Conservation (phyloP, 352 stramenopile genomes). For the Globisporangium nodosum region DNA sequence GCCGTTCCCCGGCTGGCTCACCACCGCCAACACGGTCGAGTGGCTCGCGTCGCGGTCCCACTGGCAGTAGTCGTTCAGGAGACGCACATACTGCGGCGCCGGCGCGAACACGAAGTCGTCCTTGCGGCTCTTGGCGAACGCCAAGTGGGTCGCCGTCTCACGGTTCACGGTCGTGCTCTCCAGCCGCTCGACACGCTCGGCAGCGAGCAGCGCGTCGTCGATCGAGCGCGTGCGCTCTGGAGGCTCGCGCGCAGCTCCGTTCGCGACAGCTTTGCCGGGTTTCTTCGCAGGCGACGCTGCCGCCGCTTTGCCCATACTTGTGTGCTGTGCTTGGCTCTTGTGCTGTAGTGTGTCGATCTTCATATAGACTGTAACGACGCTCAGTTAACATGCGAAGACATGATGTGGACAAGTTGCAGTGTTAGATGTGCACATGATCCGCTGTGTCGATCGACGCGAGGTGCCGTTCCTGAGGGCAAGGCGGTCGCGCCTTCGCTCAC, state of each 20-base stretch:
- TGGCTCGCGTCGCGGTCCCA: constrained; percentile 20
- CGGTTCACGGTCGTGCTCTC: constrained; percentile 70
- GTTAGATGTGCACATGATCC: not conserved
- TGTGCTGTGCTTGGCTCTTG: not conserved
- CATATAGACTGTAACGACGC: not conserved
- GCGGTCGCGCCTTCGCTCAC: not conserved
- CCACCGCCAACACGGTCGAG: constrained; percentile 51
- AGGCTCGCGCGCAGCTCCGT: constrained; percentile 2
- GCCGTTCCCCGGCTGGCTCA: constrained; percentile 56
- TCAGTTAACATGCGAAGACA: not conserved
- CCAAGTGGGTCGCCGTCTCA: constrained; percentile 64
- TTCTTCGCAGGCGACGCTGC: constrained; percentile 27
- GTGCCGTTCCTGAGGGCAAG: not conserved
- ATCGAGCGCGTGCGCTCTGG: constrained; percentile 16
- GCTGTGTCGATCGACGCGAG: not conserved
- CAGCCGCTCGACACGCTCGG: constrained; percentile 25
- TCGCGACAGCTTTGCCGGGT: not conserved
- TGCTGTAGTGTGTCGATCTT: not conserved
- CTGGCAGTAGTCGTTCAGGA: constrained; percentile 72
- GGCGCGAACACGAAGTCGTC: constrained; percentile 63
- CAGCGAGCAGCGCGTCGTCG: constrained; percentile 16
- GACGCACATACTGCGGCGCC: constrained; percentile 51
- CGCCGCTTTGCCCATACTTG: constrained; percentile 25
- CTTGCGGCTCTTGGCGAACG: constrained; percentile 69
- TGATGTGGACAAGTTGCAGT: constrained; percentile 4